Percentiles rank a stretch among this genome's conserved stretches.
Evolutionary conservation across 1,284 basidiomycete genomes (phyloP).

Genomic region (Moesziomyces globuligerus): DNA sequence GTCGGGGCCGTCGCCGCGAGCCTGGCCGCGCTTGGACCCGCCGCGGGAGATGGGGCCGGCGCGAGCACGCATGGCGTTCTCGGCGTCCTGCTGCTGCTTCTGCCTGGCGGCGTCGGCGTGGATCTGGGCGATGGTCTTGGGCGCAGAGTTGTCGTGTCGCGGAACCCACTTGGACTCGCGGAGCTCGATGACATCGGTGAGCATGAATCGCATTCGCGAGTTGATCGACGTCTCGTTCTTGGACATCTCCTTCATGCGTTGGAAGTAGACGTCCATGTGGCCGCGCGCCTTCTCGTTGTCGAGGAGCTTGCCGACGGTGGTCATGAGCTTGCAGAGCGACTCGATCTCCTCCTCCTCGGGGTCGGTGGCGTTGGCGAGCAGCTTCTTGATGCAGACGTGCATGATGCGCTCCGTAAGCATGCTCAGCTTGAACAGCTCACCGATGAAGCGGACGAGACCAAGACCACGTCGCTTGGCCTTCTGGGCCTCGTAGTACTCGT

Average conservation of each 20-base stretch:
- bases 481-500: constrained; percentile 95
- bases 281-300: constrained; percentile 79
- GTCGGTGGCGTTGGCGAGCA: constrained; percentile 88
- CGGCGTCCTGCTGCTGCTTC: constrained; percentile 55
- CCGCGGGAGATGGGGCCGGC: constrained; percentile 79
- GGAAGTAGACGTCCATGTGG: constrained; percentile 92
- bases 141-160: constrained; percentile 79
- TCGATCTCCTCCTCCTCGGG: constrained; percentile 98
- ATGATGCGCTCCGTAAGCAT: constrained; percentile 95
- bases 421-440: constrained; percentile 94
- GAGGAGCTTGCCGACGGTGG: constrained; percentile 84
- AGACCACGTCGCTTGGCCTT: constrained; percentile 97
- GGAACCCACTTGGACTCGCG: constrained; percentile 83
- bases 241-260: constrained; percentile 81
- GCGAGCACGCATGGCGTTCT: constrained; percentile 70
- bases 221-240: constrained; percentile 79
- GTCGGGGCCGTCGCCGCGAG: constrained; percentile 70
- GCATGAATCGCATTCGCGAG: constrained; percentile 93
- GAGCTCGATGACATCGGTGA: constrained; percentile 91
- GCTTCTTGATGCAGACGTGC: constrained; percentile 94
- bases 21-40: constrained; percentile 85
- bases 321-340: constrained; percentile 89
- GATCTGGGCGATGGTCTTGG: constrained; percentile 87
- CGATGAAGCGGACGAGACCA: constrained; percentile 96
- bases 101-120: constrained; percentile 77